A percentile compares a stretch with the other conserved stretches of the same genome.
Conservation (phyloP, 2,329 filamentous ascomycete species). For the Grosmannia penicillata region DNA sequence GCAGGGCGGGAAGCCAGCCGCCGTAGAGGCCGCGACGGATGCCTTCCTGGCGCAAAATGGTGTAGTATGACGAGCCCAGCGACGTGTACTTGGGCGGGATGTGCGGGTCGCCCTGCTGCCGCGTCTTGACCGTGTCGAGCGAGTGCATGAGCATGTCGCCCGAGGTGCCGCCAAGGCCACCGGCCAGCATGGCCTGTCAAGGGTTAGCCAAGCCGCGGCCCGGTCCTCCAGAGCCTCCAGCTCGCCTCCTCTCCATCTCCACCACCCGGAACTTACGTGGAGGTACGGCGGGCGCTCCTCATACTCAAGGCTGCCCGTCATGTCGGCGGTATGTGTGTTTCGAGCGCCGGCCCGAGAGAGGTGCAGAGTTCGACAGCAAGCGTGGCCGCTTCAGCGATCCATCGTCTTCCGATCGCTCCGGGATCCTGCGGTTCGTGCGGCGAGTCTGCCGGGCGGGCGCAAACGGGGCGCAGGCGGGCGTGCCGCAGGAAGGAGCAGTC, state of each 20-base stretch:
- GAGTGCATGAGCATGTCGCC: slow-evolving; percentile 99
- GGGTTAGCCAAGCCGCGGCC: neutral
- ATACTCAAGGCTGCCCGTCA: slow-evolving; percentile 27
- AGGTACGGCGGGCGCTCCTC: slow-evolving; percentile 47
- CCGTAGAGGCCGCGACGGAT: slow-evolving; percentile 76
- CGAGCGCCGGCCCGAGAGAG: slow-evolving; percentile 2
- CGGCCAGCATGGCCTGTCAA: slow-evolving; percentile 77
- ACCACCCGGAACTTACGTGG: slow-evolving; percentile 25
- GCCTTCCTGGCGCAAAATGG: slow-evolving; percentile 86
- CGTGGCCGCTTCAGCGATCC: slow-evolving; percentile 9
- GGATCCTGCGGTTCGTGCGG: too few relatives aligned
- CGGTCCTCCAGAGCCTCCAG: too few relatives aligned
- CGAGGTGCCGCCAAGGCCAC: slow-evolving; percentile 79
- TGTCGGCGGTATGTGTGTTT: slow-evolving; percentile 7
- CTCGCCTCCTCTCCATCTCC: too few relatives aligned
- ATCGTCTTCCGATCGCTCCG: too few relatives aligned
- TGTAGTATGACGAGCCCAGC: slow-evolving; percentile 79
- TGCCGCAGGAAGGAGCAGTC: neutral
- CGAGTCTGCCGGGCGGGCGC: too few relatives aligned
- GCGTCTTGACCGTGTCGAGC: slow-evolving; percentile 93
- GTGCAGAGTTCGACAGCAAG: slow-evolving; percentile 5
- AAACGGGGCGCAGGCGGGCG: too few relatives aligned
- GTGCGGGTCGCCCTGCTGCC: slow-evolving; percentile 91
- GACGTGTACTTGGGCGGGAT: slow-evolving; percentile 87
- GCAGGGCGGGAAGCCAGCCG: slow-evolving; percentile 79